Evolutionary conservation across 2,329 filamentous ascomycete genomes (phyloP).

Genomic region (Tolypocladium album): DNA sequence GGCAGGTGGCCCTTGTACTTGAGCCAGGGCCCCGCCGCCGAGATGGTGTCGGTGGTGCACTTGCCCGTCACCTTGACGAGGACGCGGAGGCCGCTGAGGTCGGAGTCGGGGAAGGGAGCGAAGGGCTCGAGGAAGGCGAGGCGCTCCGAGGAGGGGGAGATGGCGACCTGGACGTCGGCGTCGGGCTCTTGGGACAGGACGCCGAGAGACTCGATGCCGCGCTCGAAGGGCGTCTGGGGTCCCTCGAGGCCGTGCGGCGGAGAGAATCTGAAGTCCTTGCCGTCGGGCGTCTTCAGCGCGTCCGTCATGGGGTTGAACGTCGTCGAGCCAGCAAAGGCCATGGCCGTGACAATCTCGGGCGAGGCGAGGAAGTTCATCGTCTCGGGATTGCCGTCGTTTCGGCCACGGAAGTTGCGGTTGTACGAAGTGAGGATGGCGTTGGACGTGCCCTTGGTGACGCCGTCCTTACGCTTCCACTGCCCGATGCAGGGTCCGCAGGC

Average conservation of each 20-base stretch:
- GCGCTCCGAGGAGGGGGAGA: conserved; percentile 80
- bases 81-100: conserved; percentile 69
- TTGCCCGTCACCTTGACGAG: conserved; percentile 96
- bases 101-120: conserved; percentile 63
- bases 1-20: conserved; percentile 99
- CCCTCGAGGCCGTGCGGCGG: conserved; percentile 63
- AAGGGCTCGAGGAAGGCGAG: conserved; percentile 90
- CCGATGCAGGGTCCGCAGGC: conserved; percentile 92
- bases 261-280: conserved; percentile 74
- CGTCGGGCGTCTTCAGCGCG: conserved; percentile 66
- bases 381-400: conserved; percentile 90
- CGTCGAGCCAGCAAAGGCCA: conserved; percentile 84
- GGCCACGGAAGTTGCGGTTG: conserved; percentile 95
- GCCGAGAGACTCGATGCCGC: conserved; percentile 63
- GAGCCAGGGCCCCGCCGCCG: conserved; percentile 90
- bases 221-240: conserved; percentile 57
- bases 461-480: conserved; percentile 89
- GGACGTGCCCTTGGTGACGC: conserved; percentile 67
- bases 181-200: conserved; percentile 65
- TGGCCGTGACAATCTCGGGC: conserved; percentile 91
- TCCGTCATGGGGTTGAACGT: conserved; percentile 96
- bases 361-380: conserved; percentile 99
- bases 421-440: conserved; percentile 97
- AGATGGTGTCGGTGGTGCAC: conserved; percentile 98
- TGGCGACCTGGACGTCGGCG: conserved; percentile 58